phyloP scores from a whole-genome alignment of 805 yeast genomes.

The Lipomyces mesembrius region DNA sequence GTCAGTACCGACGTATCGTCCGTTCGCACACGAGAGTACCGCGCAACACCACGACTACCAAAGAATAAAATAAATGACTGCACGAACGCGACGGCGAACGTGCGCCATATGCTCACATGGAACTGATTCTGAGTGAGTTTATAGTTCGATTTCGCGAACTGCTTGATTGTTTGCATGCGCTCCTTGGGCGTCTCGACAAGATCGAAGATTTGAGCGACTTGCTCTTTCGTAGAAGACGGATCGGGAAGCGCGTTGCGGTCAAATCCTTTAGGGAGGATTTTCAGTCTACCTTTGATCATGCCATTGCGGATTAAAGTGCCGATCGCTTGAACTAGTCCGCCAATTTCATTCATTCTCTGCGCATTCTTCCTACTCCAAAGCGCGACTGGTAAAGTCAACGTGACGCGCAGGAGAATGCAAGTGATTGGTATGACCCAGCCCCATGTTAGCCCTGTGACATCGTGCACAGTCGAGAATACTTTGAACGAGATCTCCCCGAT shows the following conservation, averaged over 20 bases:
- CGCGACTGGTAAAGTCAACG: conserved; percentile 28
- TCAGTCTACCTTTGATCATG: not conserved
- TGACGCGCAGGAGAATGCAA: conserved; percentile 28
- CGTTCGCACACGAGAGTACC: conserved; percentile 18
- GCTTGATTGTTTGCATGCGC: not conserved
- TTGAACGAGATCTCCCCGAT: conserved; percentile 24
- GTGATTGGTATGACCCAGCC: conserved; percentile 30
- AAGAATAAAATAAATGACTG: conserved; percentile 25
- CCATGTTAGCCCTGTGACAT: conserved; percentile 27
- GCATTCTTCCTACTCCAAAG: conserved; percentile 20
- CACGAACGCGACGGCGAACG: conserved; percentile 18
- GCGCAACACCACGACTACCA: conserved; percentile 29
- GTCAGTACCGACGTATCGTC: conserved; percentile 11
- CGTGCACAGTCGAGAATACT: conserved; percentile 28
- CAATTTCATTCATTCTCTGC: conserved; percentile 7
- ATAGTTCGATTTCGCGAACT: conserved; percentile 12
- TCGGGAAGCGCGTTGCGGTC: conserved; percentile 2
- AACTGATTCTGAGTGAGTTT: conserved; percentile 6
- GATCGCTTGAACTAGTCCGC: conserved; percentile 8
- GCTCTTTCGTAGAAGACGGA: not conserved
- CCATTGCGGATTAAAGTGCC: conserved; percentile 10
- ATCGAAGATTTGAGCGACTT: not conserved
- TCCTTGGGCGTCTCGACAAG: conserved; percentile 13
- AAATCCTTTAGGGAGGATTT: conserved; percentile 14
- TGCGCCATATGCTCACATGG: conserved; percentile 11